A percentile compares a stretch with the other conserved stretches of the same genome.
These are phyloP conservation scores for Pseudocercospora ulei DNA, from an alignment of 2,329 filamentous ascomycete species.

Conservation along the genomic window DNA sequence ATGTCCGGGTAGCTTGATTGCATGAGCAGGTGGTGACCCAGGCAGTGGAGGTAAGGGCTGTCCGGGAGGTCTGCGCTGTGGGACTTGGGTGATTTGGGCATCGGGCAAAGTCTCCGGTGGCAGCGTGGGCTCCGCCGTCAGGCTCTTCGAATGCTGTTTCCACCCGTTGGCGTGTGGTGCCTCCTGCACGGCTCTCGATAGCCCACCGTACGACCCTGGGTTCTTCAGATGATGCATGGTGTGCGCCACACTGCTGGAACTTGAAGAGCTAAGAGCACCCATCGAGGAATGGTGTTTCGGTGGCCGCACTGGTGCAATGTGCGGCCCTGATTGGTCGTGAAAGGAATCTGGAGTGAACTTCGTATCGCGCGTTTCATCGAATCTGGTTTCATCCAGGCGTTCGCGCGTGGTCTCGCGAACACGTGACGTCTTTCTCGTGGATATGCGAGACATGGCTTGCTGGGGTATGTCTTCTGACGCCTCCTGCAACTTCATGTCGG, in stretches of 20 bases:
- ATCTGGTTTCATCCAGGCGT: slow-evolving; percentile 25
- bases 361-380: slow-evolving; percentile 25
- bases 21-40: slow-evolving; percentile 11
- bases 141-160: slow-evolving; percentile 4
- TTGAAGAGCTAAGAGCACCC: slow-evolving; percentile 16
- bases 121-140: slow-evolving; percentile 4
- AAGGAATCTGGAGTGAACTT: slow-evolving; percentile 19
- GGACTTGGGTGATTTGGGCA: slow-evolving; percentile 6
- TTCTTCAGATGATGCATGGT: slow-evolving; percentile 12
- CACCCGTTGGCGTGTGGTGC: slow-evolving; percentile 2
- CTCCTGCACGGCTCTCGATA: slow-evolving; percentile 1
- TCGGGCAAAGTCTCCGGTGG: slow-evolving; percentile 8
- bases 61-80: slow-evolving; percentile 12
- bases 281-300: slow-evolving; percentile 24
- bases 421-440: slow-evolving; percentile 6
- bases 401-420: background rate
- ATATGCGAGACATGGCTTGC: slow-evolving; percentile 3
- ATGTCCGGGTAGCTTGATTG: slow-evolving; percentile 5
- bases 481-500: slow-evolving; percentile 44
- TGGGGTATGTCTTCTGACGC: slow-evolving; percentile 15
- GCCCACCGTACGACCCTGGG: slow-evolving; percentile 3
- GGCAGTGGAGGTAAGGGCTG: slow-evolving; percentile 16
- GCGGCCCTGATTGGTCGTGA: slow-evolving; percentile 2
- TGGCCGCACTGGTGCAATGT: slow-evolving; percentile 7
- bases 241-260: slow-evolving; percentile 12